Percentiles rank a stretch among this genome's conserved stretches.
Evolutionary conservation across 1,284 basidiomycete species (phyloP).

Genomic region (Ganoderma leucocontextum): DNA sequence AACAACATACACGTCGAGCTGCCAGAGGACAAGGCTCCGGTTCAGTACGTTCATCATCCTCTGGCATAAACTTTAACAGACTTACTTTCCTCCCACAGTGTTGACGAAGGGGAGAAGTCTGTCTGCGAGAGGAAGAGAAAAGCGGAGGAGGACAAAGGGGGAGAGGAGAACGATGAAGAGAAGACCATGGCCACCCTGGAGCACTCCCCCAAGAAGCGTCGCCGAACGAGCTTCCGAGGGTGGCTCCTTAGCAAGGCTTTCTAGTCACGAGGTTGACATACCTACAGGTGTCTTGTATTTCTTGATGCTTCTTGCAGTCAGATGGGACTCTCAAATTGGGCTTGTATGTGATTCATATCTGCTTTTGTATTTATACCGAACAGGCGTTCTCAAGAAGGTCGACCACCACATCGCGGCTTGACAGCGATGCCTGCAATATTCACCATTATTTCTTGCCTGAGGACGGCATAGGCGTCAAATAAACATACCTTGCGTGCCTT

Average conservation of each 20-base stretch:
- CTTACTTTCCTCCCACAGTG: neutral
- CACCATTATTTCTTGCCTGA: too few relatives aligned
- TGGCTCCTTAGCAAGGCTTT: slow-evolving; percentile 2
- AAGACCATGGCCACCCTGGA: neutral
- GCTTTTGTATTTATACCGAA: neutral
- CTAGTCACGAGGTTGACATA: neutral
- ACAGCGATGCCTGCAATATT: neutral
- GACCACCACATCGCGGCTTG: neutral
- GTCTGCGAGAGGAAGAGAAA: slow-evolving; percentile 1
- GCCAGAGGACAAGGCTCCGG: neutral
- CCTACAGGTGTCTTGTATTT: neutral
- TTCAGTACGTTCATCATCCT: neutral
- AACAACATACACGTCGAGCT: neutral
- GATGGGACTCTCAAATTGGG: neutral
- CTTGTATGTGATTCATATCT: neutral
- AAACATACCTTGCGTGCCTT: neutral
- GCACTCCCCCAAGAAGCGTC: neutral
- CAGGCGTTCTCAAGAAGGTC: neutral
- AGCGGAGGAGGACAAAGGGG: neutral
- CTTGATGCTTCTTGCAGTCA: neutral
- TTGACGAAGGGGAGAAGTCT: neutral
- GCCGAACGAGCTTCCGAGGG: neutral
- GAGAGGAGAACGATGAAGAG: neutral
- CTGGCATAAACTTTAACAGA: neutral
- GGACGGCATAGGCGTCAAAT: neutral